Evolutionary conservation across 352 stramenopile species (phyloP).

Genomic region (Elongisporangium prolatum): DNA sequence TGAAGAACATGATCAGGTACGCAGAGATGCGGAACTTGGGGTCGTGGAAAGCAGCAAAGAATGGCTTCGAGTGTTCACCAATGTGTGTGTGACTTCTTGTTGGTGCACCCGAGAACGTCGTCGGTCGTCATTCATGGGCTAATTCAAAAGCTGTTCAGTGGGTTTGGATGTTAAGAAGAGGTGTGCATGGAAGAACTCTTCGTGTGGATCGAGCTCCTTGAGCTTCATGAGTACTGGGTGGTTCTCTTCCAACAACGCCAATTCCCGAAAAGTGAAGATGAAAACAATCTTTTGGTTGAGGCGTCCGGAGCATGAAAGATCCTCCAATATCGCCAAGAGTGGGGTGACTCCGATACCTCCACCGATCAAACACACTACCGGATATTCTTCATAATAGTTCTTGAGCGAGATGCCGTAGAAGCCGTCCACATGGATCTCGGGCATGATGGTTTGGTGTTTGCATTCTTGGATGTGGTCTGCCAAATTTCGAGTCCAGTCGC

Average conservation of each 20-base stretch:
- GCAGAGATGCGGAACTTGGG: slow-evolving; percentile 1
- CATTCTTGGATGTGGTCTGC: slow-evolving; percentile 6
- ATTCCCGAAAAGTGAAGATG: slow-evolving; percentile 37
- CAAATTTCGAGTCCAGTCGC: slow-evolving; percentile 13
- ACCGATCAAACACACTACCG: slow-evolving; percentile 9
- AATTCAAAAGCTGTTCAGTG: slow-evolving; percentile 1
- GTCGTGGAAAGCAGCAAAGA: slow-evolving; percentile 19
- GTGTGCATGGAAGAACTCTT: slow-evolving; percentile 16
- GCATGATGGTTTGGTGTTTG: background rate
- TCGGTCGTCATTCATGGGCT: slow-evolving; percentile 1
- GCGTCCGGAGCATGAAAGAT: background rate
- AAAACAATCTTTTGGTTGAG: slow-evolving; percentile 20
- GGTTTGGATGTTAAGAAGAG: slow-evolving; percentile 11
- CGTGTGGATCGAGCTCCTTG: slow-evolving; percentile 21
- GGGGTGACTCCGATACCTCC: slow-evolving; percentile 7
- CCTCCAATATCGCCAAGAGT: slow-evolving; percentile 15
- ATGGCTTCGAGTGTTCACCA: slow-evolving; percentile 12
- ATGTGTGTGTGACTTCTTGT: background rate
- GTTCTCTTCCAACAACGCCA: slow-evolving; percentile 28
- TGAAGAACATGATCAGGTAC: slow-evolving; percentile 4
- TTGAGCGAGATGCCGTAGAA: slow-evolving; percentile 11
- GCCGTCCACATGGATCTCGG: slow-evolving; percentile 15
- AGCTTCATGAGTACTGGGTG: slow-evolving; percentile 20
- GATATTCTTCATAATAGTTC: slow-evolving; percentile 5
- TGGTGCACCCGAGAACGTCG: background rate